Percentiles rank a stretch among this genome's conserved stretches.
These are phyloP conservation scores for Rhodotorula sphaerocarpa DNA, from an alignment of 768 basidiomycete species.

Conservation along the genomic window DNA sequence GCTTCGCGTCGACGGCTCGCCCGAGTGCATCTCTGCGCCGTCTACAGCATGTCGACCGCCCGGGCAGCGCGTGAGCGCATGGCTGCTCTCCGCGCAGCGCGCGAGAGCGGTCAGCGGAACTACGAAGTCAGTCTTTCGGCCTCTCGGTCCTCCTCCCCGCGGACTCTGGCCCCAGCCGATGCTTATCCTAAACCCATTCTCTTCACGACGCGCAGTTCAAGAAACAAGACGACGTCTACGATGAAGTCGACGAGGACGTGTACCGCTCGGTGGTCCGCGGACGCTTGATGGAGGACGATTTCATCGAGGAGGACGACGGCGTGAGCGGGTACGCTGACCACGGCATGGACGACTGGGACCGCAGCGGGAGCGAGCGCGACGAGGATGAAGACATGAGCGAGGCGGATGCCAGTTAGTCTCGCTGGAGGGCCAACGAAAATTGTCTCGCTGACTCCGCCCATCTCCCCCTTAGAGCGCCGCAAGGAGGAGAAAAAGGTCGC, in stretches of 20 bases:
- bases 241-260: conserved; percentile 80
- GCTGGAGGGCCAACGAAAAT: not conserved
- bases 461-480: not conserved
- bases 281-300: conserved; percentile 78
- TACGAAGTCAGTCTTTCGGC: conserved; percentile 10
- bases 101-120: conserved; percentile 20
- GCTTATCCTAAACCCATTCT: not conserved
- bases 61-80: conserved; percentile 19
- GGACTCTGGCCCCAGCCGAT: not conserved
- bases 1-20: too few species aligned
- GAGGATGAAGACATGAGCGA: conserved; percentile 40
- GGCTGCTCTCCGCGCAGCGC: conserved; percentile 11
- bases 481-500: conserved; percentile 41
- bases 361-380: conserved; percentile 36
- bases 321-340: conserved; percentile 81
- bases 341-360: conserved; percentile 83
- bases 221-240: conserved; percentile 67
- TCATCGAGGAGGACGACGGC: conserved; percentile 87
- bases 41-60: conserved; percentile 1
- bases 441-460: not conserved
- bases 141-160: not conserved
- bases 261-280: conserved; percentile 77
- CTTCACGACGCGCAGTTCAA: conserved; percentile 20
- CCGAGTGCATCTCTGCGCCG: not conserved
- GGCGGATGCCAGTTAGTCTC: not conserved